Percentiles rank a stretch among this genome's conserved stretches.
Evolutionary conservation across 2,329 filamentous ascomycete genomes (phyloP).

Genomic region (Neoscytalidium dimidiatum): DNA sequence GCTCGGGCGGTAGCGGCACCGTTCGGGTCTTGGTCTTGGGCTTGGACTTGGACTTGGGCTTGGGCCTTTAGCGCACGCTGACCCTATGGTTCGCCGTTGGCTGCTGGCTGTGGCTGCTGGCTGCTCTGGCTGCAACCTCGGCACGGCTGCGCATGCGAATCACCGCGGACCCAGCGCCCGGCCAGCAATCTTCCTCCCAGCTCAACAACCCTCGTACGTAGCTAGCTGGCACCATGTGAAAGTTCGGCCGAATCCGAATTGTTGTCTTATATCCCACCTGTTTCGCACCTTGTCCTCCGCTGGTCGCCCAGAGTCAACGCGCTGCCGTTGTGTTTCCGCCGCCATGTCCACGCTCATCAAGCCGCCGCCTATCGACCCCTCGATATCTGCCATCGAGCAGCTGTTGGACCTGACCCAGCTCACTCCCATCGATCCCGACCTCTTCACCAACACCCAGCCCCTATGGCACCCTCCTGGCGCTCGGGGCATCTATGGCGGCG

Average conservation of each 20-base stretch:
- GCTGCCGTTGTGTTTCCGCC: neutral
- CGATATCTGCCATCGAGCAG: conserved; percentile 83
- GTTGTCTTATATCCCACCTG: neutral
- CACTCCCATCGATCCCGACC: conserved; percentile 73
- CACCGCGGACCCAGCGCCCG: neutral
- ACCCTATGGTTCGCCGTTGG: too few species aligned
- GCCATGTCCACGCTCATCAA: conserved; percentile 65
- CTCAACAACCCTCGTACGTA: neutral
- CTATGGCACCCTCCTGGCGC: conserved; percentile 92
- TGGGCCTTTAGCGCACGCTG: too few species aligned
- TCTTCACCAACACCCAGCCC: conserved; percentile 92
- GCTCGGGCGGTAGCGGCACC: neutral
- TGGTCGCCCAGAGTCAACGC: neutral
- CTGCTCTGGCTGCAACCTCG: too few species aligned
- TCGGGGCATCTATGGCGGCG: conserved; percentile 89
- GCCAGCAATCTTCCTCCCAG: neutral
- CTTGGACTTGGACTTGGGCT: too few species aligned
- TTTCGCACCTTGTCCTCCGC: neutral
- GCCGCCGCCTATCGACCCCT: conserved; percentile 70
- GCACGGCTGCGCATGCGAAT: neutral
- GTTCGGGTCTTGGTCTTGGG: neutral
- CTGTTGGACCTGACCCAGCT: conserved; percentile 83
- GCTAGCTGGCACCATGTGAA: conserved; percentile 6
- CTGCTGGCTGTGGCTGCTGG: neutral
- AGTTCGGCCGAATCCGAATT: neutral